Conservation (phyloP, 371 early-diverging fungal species). For the Rhizomucor pusillus region DNA sequence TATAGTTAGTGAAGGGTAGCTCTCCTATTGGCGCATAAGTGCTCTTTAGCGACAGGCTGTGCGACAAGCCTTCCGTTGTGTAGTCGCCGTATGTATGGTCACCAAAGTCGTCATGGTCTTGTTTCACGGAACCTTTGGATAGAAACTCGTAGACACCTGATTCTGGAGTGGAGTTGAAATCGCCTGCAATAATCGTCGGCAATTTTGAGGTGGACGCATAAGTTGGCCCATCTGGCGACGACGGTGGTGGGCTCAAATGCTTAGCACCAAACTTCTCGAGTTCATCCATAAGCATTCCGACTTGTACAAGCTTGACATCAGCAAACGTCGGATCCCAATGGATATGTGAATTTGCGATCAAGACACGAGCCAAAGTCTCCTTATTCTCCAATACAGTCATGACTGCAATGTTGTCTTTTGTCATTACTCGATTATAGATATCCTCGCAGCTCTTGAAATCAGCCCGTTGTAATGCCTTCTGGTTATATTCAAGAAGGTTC, state of each 20-base stretch:
- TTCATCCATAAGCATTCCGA: conserved; percentile 92
- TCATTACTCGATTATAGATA: conserved; percentile 93
- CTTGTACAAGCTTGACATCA: conserved; percentile 98
- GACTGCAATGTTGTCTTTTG: conserved; percentile 97
- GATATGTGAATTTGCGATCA: conserved; percentile 93
- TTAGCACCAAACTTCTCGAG: conserved; percentile 61
- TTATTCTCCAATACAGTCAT: conserved; percentile 84
- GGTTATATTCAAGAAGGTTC: conserved; percentile 89
- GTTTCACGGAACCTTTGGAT: conserved; percentile 62
- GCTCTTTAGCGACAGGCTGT: conserved; percentile 79
- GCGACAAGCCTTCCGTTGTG: conserved; percentile 80
- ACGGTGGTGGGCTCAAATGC: conserved; percentile 38
- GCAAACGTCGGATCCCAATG: conserved; percentile 93
- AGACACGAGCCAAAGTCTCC: conserved; percentile 63
- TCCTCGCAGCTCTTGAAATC: conserved; percentile 91
- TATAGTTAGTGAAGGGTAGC: conserved; percentile 94
- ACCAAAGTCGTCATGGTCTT: conserved; percentile 85
- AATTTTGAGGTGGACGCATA: conserved; percentile 40
- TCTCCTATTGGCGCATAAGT: conserved; percentile 76
- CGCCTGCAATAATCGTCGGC: conserved; percentile 86
- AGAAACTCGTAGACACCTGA: conserved; percentile 95
- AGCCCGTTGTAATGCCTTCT: conserved; percentile 83
- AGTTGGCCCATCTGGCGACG: conserved; percentile 15
- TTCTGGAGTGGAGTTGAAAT: conserved; percentile 94
- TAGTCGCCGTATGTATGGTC: conserved; percentile 83